Conservation (phyloP, 345 rosid genomes). For the Acer campestre region DNA sequence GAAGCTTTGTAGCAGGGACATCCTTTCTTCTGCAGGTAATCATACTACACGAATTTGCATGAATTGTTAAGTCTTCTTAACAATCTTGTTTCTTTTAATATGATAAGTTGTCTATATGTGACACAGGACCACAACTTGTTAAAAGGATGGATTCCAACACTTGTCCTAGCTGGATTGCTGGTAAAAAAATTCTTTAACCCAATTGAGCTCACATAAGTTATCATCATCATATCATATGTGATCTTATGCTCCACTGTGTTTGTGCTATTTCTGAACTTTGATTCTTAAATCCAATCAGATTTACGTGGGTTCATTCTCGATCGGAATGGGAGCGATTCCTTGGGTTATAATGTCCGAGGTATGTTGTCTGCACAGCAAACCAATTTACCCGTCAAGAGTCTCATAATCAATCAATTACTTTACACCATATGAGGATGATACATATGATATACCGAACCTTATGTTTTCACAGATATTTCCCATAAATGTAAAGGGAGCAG, state of each 20-base stretch:
- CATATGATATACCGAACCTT: background rate
- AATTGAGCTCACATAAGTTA: background rate
- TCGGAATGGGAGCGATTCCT: conserved; percentile 59
- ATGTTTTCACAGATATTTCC: conserved; percentile 25
- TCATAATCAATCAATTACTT: background rate
- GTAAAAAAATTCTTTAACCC: conserved; percentile 2
- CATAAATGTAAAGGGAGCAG: conserved; percentile 26
- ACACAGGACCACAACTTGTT: background rate
- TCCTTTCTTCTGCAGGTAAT: conserved; percentile 21
- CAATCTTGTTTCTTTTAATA: background rate
- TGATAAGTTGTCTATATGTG: background rate
- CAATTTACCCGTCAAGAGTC: background rate
- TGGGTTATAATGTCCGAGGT: conserved; percentile 57
- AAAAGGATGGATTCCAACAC: background rate
- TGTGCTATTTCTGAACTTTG: background rate
- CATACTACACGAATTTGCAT: background rate
- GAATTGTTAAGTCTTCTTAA: background rate
- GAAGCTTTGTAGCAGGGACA: conserved; percentile 18
- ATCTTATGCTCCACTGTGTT: background rate
- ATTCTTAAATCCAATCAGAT: conserved; percentile 23
- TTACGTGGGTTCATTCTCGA: conserved; percentile 41
- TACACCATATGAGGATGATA: background rate
- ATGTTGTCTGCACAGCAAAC: background rate
- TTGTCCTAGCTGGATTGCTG: conserved; percentile 15
- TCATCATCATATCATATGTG: background rate